These are phyloP conservation scores for Phytopythium kandeliae DNA, from an alignment of 352 stramenopile species.

Conservation along the genomic window DNA sequence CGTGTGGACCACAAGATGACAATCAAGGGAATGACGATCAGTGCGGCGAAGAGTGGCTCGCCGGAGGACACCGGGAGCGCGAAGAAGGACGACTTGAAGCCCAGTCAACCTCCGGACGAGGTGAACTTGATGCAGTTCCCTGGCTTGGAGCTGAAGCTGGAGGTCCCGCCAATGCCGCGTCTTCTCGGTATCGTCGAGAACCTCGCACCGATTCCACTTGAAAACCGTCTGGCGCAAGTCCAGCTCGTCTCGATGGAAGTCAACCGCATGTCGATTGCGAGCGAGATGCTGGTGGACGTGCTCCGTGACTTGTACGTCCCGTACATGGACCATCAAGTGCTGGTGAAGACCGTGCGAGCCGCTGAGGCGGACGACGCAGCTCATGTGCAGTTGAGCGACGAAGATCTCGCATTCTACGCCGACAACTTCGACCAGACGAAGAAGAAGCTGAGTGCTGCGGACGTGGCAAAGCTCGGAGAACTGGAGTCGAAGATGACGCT, in stretches of 20 bases:
- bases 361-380: conserved; percentile 37
- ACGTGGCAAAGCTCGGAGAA: conserved; percentile 17
- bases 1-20: conserved; percentile 37
- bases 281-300: conserved; percentile 37
- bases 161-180: conserved; percentile 47
- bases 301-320: conserved; percentile 51
- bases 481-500: conserved; percentile 41
- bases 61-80: conserved; percentile 14
- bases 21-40: conserved; percentile 44
- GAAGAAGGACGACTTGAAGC: conserved; percentile 19
- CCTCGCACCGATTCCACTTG: conserved; percentile 41
- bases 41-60: conserved; percentile 19
- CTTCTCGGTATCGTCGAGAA: conserved; percentile 53
- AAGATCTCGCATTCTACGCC: conserved; percentile 50
- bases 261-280: conserved; percentile 33
- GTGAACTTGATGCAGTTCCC: conserved; percentile 32
- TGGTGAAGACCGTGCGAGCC: conserved; percentile 45
- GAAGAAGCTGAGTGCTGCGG: conserved; percentile 17
- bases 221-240: conserved; percentile 32
- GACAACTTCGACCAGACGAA: conserved; percentile 45
- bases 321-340: conserved; percentile 42
- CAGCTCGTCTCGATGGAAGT: conserved; percentile 30
- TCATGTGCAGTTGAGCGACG: conserved; percentile 25
- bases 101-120: conserved; percentile 12
- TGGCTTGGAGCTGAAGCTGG: conserved; percentile 36